Evolutionary conservation across 2,329 filamentous ascomycete genomes (phyloP), one percentile per base, ranked within the genome.

Genomic region (Gaeumannomyces sp.): DNA sequence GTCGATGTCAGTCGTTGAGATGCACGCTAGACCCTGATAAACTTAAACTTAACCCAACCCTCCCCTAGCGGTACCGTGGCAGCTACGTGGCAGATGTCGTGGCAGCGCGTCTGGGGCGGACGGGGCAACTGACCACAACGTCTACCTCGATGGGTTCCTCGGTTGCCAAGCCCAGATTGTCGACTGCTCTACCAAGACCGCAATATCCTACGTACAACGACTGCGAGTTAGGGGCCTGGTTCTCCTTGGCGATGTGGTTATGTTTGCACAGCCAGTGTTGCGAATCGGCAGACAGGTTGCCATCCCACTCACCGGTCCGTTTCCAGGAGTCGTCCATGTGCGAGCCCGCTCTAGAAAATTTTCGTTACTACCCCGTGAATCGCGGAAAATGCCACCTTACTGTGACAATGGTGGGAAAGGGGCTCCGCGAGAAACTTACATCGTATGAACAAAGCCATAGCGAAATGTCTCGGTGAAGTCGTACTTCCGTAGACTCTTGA

Each of bases 371-470:
- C 14, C 14, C 16, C 16, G 14, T 16, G 38, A 45, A 19, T n/a
- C 33, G 14, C 25, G 28, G 8, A n/a, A 25, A 25, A 45, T n/a
- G 65, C 74, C 69, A 73, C 69, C 31, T 38, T 61, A 53, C 3
- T 56, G 63, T n/a, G 33, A 31, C 19, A n/a, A 22, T 19, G n/a
- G 19, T 50, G 45, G 68, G 58, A 71, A 64, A 64, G 19, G 27
- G 45, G 60, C 11, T 16, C 5, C 14, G 5, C 19, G 58, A 53
- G 62, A 16, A 61, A 64, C 88, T 76, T 77, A 92, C 89, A 96
- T 91, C 10, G 90, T 89, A 74, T 96, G 92, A 8, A 98, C 85
- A 74, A 99, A 97, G 1, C 86, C 90, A 68, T 96, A 83, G 38
- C 85, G 78, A 14, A 77, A 75, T 0, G 94, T 97, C 66, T 84